These are phyloP conservation scores for Cyberlindnera mississippiensis DNA, from an alignment of 805 yeast species.

Conservation along the genomic window DNA sequence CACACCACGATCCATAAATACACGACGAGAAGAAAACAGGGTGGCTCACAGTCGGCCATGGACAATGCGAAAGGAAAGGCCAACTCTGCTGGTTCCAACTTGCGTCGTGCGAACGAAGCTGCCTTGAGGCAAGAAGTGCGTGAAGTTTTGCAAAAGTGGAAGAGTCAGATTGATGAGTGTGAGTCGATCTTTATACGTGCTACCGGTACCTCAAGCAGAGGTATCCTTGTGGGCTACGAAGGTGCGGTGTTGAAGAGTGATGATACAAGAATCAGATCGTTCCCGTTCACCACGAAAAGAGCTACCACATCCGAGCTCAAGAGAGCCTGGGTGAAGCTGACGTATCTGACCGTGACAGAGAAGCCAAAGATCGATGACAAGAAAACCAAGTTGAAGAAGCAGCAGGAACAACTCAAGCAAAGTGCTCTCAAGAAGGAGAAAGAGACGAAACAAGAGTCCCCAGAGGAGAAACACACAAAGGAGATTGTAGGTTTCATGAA, in stretches of 20 bases:
- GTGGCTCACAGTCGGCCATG: conserved; percentile 92
- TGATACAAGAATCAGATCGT: conserved; percentile 61
- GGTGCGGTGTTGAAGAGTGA: conserved; percentile 46
- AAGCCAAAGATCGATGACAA: conserved; percentile 45
- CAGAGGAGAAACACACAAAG: conserved; percentile 46
- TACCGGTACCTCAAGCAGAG: conserved; percentile 63
- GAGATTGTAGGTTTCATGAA: conserved; percentile 60
- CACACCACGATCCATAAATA: conserved; percentile 92
- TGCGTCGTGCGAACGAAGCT: conserved; percentile 86
- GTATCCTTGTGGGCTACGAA: conserved; percentile 62
- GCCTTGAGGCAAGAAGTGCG: conserved; percentile 78
- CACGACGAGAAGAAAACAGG: conserved; percentile 95
- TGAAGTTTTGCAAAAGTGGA: conserved; percentile 66
- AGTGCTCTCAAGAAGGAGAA: conserved; percentile 25
- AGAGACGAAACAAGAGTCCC: conserved; percentile 25
- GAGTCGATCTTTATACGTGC: conserved; percentile 76
- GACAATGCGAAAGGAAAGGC: conserved; percentile 95
- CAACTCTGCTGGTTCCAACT: conserved; percentile 88
- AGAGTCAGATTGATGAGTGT: conserved; percentile 52
- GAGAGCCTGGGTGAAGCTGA: conserved; percentile 76
- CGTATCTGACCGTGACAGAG: conserved; percentile 51
- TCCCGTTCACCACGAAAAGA: conserved; percentile 88
- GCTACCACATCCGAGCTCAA: conserved; percentile 81
- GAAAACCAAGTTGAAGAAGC: conserved; percentile 26
- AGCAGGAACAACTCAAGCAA: conserved; percentile 30